These are phyloP conservation scores for Fulvia fulva DNA, from an alignment of 2,329 filamentous ascomycete species.

Conservation along the genomic window DNA sequence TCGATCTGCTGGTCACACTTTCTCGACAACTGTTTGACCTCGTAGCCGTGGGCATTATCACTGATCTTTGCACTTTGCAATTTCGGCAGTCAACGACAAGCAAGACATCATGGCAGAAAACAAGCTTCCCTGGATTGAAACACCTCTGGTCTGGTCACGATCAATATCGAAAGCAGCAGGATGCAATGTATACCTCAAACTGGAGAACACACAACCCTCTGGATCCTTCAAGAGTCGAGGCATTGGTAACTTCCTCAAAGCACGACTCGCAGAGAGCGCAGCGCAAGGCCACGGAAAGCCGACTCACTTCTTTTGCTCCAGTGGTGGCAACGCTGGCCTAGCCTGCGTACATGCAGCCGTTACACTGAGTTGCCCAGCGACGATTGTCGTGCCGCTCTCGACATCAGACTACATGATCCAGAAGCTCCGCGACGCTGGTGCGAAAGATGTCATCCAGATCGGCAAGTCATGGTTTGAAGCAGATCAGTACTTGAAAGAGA, in stretches of 20 bases:
- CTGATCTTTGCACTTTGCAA: no score
- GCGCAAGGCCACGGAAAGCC: constrained; percentile 29
- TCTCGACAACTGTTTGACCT: no score
- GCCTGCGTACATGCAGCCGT: constrained; percentile 72
- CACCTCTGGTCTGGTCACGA: constrained; percentile 64
- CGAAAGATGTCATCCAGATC: constrained; percentile 62
- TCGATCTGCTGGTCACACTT: no score
- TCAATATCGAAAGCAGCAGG: constrained; percentile 66
- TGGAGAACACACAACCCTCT: constrained; percentile 81
- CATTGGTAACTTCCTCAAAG: constrained; percentile 63
- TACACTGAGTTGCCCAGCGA: constrained; percentile 62
- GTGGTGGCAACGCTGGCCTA: constrained; percentile 79
- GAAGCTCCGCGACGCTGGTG: constrained; percentile 65
- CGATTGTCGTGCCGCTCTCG: constrained; percentile 67
- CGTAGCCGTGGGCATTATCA: no score
- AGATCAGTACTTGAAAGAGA: constrained; percentile 60
- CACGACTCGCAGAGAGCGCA: constrained; percentile 40
- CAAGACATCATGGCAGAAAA: neutral
- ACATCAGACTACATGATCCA: constrained; percentile 67
- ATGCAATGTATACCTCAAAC: constrained; percentile 79
- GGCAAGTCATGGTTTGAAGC: constrained; percentile 68
- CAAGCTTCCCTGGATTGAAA: constrained; percentile 61
- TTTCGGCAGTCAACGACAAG: no score
- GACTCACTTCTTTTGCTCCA: constrained; percentile 72
- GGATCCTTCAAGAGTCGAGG: constrained; percentile 80